A percentile compares a stretch with the other conserved stretches of the same genome.
These are phyloP conservation scores for Dictyostelium firmibasis DNA, from an alignment of 78 protist species.

Conservation along the genomic window DNA sequence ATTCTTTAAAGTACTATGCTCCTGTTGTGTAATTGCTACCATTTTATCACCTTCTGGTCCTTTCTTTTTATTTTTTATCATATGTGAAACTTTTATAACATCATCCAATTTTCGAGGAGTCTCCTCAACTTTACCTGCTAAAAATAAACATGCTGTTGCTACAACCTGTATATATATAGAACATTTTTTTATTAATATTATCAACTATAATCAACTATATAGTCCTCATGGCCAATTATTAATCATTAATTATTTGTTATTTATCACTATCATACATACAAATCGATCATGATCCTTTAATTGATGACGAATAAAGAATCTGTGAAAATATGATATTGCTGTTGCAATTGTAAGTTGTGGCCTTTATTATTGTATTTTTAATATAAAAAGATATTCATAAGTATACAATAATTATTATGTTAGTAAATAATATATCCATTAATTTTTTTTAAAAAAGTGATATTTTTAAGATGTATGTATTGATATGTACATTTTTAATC, in stretches of 20 bases:
- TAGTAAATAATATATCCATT: background rate
- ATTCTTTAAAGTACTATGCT: constrained; percentile 4
- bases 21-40: background rate
- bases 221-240: no score
- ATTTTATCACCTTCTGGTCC: background rate
- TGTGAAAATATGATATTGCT: constrained; percentile 88
- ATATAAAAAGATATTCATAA: no score
- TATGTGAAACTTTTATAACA: constrained; percentile 54
- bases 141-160: constrained; percentile 86
- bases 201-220: no score
- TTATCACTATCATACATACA: constrained; percentile 33
- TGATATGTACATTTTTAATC: constrained; percentile 44
- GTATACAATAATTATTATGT: background rate
- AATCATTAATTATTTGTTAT: background rate
- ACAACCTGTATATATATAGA: constrained; percentile 43
- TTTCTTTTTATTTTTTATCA: constrained; percentile 13
- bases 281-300: constrained; percentile 71
- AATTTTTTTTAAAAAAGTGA: no score
- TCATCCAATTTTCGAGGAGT: constrained; percentile 84
- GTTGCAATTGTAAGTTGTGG: constrained; percentile 91
- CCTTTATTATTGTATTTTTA: constrained; percentile 7
- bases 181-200: no score
- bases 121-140: constrained; percentile 93
- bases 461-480: background rate
- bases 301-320: constrained; percentile 85